A percentile compares a stretch with the other conserved stretches of the same genome.
Conservation (phyloP, 2,329 filamentous ascomycete genomes). For the Phialocephala subalpina region DNA sequence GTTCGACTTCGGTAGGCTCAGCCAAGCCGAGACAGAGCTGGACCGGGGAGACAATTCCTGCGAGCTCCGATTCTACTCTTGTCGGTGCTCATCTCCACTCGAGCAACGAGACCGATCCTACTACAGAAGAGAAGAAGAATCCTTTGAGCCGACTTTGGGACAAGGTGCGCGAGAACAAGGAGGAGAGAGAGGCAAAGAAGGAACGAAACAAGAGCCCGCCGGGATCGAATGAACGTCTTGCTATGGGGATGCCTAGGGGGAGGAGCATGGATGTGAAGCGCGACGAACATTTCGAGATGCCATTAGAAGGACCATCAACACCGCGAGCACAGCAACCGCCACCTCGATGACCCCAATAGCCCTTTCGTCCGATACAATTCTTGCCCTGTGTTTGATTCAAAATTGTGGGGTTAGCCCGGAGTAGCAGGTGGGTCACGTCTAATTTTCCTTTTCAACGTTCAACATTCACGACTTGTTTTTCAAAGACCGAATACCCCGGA, state of each 20-base stretch:
- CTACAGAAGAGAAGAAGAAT: slow-evolving; percentile 56
- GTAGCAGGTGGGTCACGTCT: slow-evolving; percentile 9
- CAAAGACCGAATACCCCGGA: slow-evolving; percentile 40
- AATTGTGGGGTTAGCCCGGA: slow-evolving; percentile 15
- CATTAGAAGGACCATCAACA: slow-evolving; percentile 25
- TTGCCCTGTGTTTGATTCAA: slow-evolving; percentile 20
- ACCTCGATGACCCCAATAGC: slow-evolving; percentile 18
- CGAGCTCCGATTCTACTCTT: slow-evolving; percentile 40
- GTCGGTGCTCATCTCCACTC: slow-evolving; percentile 39
- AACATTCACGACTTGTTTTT: slow-evolving; percentile 28
- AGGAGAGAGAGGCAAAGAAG: slow-evolving; percentile 44
- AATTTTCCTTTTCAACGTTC: slow-evolving; percentile 16
- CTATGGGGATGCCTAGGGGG: slow-evolving; percentile 31
- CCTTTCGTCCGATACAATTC: neutral
- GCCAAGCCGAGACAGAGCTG: slow-evolving; percentile 53
- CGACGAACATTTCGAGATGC: slow-evolving; percentile 34
- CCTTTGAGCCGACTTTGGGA: slow-evolving; percentile 71
- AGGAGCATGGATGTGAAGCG: slow-evolving; percentile 42
- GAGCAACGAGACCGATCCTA: slow-evolving; percentile 44
- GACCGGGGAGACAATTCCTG: slow-evolving; percentile 49
- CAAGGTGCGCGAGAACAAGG: slow-evolving; percentile 63
- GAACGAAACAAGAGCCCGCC: slow-evolving; percentile 43
- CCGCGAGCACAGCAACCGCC: slow-evolving; percentile 20
- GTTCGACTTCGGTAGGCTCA: slow-evolving; percentile 71
- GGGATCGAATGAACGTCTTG: slow-evolving; percentile 37